Evolutionary conservation across 2,329 filamentous ascomycete genomes (phyloP), one percentile per base, ranked within the genome.

Genomic region (Hymenoscyphus salicellus): DNA sequence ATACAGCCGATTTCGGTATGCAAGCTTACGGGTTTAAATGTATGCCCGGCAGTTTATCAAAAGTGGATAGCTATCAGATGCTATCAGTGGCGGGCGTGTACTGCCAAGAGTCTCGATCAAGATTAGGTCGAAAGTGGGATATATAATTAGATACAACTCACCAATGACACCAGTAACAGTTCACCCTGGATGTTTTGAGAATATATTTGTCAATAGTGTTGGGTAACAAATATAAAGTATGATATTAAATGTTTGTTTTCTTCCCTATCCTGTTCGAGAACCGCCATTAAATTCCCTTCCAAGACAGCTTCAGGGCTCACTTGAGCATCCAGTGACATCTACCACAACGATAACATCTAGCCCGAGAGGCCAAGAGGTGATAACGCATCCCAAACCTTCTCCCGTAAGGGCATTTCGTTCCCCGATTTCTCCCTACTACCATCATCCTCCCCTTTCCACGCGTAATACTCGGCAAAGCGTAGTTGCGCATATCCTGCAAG

Each of bases 1-100:
- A 52, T 14, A 52, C 46, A 26, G 20, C 46, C 46, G 46, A 52
- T 52, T 52, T 52, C 46, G 46, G 46, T 26, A 52, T 52, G 46
- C 20, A 52, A 52, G 46, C 20, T 52, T 26, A 20, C 46, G 46
- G 46, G 20, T 52, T 26, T 26, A 23, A 26, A 52, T 23, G 46
- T 16, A 38, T 16, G 36, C 36, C 36, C 36, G 36, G 36, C 14
- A 38, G 14, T 38, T 38, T 38, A 38, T 23, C 46, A 52, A 52
- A 23, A 52, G 46, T 14, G n/a, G 46, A 26, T 52, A 16, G 10
- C 14, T 26, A 14, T 23, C 20, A 23, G 23, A 52, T 14, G 20
- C 23, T 26, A 14, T 23, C 20, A 23, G 23, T 26, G 23, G n/a
- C n/a, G 11, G 10, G 46, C 46, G n/a, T 23, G n/a, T 49, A 49